phyloP scores from a whole-genome alignment of 1,139 yeast species.

The Yamadazyma mexicana region DNA sequence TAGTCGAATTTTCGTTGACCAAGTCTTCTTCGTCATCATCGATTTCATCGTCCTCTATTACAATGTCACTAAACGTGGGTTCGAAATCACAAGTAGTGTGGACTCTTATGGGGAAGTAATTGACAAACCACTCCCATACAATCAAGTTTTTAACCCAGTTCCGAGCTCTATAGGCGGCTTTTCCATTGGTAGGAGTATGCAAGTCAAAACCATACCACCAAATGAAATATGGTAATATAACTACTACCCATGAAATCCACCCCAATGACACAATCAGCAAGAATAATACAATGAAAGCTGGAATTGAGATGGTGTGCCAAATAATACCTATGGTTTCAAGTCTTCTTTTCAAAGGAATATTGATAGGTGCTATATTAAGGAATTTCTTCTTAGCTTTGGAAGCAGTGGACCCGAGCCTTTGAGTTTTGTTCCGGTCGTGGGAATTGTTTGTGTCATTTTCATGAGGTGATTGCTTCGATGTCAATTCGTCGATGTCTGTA shows the following conservation, averaged over 20 bases:
- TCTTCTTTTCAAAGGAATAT: conserved; percentile 57
- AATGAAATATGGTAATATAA: conserved; percentile 54
- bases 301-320: conserved; percentile 77
- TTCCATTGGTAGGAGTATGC: conserved; percentile 74
- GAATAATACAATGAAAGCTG: conserved; percentile 54
- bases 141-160: conserved; percentile 55
- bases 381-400: conserved; percentile 7
- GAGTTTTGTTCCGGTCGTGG: not conserved
- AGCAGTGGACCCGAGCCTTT: not conserved
- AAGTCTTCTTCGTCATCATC: conserved; percentile 47
- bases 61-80: conserved; percentile 63
- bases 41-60: conserved; percentile 17
- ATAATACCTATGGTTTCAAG: conserved; percentile 71
- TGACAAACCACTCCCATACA: conserved; percentile 74
- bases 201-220: conserved; percentile 59
- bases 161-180: conserved; percentile 57
- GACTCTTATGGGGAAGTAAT: conserved; percentile 78
- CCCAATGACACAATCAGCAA: conserved; percentile 59
- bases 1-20: conserved; percentile 38
- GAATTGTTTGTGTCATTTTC: not conserved
- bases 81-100: conserved; percentile 70
- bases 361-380: conserved; percentile 50
- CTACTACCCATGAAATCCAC: conserved; percentile 68
- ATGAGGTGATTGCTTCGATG: not conserved
- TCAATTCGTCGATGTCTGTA: not conserved